Evolutionary conservation across 805 yeast genomes (phyloP).

Genomic region (Zygosaccharomyces lentus): DNA sequence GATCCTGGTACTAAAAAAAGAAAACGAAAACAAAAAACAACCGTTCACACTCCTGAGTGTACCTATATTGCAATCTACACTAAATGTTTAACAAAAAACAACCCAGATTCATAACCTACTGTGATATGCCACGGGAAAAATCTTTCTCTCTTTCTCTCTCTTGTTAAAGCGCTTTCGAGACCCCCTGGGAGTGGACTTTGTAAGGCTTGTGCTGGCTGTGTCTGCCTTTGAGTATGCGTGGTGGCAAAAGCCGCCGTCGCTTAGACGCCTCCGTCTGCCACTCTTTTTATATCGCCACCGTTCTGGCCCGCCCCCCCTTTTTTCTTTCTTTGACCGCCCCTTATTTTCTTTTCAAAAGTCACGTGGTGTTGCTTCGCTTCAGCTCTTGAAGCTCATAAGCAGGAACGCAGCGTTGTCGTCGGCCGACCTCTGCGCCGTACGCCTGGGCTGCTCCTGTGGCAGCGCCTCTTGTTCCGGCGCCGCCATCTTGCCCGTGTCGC

Average conservation of each 20-base stretch:
- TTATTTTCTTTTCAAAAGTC: not conserved
- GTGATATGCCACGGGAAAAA: not conserved
- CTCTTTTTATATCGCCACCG: not conserved
- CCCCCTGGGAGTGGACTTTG: not conserved
- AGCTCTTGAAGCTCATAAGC: slow-evolving; percentile 33
- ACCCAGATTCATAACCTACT: not conserved
- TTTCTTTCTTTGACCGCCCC: not conserved
- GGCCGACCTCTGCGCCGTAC: slow-evolving; percentile 7
- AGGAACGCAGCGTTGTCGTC: slow-evolving; percentile 32
- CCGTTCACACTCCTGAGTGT: not conserved
- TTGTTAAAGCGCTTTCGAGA: no score
- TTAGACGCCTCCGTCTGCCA: not conserved
- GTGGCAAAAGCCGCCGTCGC: slow-evolving; percentile 2
- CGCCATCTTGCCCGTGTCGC: slow-evolving; percentile 7
- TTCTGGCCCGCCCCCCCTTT: not conserved
- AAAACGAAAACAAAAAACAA: not conserved
- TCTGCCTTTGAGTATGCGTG: not conserved
- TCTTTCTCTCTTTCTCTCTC: no score
- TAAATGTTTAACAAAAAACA: not conserved
- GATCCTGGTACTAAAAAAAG: not conserved
- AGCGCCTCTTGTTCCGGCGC: slow-evolving; percentile 16
- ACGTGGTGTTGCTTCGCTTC: no score
- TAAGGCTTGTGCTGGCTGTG: not conserved
- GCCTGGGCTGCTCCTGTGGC: slow-evolving; percentile 4
- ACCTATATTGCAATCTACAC: not conserved